Evolutionary conservation across 208 protist species (phyloP).

Genomic region (Trichomonas tenax): DNA sequence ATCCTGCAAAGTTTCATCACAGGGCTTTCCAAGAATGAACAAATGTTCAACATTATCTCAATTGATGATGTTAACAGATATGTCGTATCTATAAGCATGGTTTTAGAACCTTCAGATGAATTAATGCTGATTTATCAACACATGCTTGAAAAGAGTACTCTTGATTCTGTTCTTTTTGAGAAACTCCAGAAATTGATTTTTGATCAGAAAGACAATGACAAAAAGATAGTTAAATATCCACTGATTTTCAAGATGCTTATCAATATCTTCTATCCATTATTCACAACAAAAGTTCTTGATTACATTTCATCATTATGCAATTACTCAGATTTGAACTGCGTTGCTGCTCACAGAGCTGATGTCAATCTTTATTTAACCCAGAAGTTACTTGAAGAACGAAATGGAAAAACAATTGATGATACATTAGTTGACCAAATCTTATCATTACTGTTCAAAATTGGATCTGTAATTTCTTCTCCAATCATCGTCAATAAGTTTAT

Average conservation of each 20-base stretch:
- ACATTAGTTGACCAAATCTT: not conserved
- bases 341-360: not conserved
- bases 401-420: not conserved
- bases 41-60: not conserved
- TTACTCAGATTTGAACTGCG: not conserved
- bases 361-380: not conserved
- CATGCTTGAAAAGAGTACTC: not conserved
- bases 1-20: not conserved
- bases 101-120: not conserved
- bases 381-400: not conserved
- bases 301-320: not conserved
- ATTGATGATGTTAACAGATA: not conserved
- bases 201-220: not conserved
- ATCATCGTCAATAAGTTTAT: not conserved
- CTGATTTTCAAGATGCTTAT: not conserved
- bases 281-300: not conserved
- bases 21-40: not conserved
- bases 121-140: not conserved
- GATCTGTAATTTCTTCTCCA: not conserved
- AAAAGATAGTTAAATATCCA: not conserved
- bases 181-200: not conserved
- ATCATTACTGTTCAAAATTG: not conserved
- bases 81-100: not conserved
- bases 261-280: not conserved
- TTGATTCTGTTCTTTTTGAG: not conserved